Evolutionary conservation across 2,329 filamentous ascomycete genomes (phyloP), one percentile per base, ranked within the genome.

Genomic region (Fusarium virguliforme): DNA sequence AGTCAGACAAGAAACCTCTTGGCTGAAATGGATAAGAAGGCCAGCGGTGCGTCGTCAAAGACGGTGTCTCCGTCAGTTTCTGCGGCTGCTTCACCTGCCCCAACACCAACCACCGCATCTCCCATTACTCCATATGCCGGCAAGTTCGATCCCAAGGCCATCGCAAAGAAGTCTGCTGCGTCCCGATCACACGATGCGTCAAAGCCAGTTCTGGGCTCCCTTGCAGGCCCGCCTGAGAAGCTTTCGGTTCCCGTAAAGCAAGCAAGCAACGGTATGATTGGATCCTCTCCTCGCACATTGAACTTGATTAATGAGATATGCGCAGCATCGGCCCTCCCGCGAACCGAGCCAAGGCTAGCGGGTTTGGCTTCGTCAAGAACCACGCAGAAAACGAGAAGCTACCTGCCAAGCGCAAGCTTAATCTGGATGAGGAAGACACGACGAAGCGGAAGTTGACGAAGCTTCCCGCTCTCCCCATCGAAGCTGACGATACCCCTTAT

Each of bases 381-480:
- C 85, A 85, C 57, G 81, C 84, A 54, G 94, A 94, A 59, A 81
- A 80, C 24, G 91, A 93, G 57, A 94, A 93, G 76, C 80, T 87
- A 4, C 85, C 88, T 4, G 85, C 89, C 22, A 94, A 94, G 77
- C 91, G 91, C 73, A 94, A 93, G 67, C 85, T 97, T 24, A 91
- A 94, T 74, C 91, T 98, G 74, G 95, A 93, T 67, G 95, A 98
- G 77, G 95, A 98, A 75, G 94, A 97, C 76, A 91, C 90, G 34
- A 92, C 91, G 3, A 91, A 93, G 77, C 93, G 94, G 79, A 98
- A 97, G 83, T 88, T 99, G 72, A 94, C 94, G 78, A 96, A 95
- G 82, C 90, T 99, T 67, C 95, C 95, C 64, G 91, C 91, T 72
- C 89, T 93, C 65, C 88, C 91, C 60, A 85, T 93, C 60, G 88